Conservation (phyloP, 2,329 filamentous ascomycete species). For the Colletotrichum tanaceti region DNA sequence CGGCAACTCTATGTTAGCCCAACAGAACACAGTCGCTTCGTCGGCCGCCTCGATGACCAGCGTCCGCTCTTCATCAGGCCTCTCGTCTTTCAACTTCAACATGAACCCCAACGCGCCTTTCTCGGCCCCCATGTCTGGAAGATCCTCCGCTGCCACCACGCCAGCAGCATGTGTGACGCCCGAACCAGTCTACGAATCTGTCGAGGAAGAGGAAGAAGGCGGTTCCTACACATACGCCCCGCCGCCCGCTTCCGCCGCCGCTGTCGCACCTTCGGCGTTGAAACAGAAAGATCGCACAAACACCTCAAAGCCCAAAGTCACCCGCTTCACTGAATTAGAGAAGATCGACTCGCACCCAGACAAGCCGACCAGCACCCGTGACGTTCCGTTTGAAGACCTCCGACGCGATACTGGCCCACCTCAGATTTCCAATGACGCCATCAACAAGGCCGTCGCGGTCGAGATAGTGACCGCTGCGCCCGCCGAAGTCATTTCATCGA, state of each 20-base stretch:
- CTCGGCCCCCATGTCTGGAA: slow-evolving; percentile 36
- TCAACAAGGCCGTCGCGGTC: slow-evolving; percentile 42
- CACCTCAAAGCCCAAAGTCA: slow-evolving; percentile 43
- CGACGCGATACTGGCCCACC: slow-evolving; percentile 33
- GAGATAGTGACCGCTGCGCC: slow-evolving; percentile 28
- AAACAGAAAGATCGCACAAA: slow-evolving; percentile 42
- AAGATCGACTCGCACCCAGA: slow-evolving; percentile 47
- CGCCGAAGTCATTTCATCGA: slow-evolving; percentile 10
- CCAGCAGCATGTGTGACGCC: slow-evolving; percentile 37
- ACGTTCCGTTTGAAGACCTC: slow-evolving; percentile 20
- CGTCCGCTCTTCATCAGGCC: slow-evolving; percentile 25
- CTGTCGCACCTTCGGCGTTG: slow-evolving; percentile 22
- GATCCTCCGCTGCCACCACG: slow-evolving; percentile 38
- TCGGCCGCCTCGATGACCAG: slow-evolving; percentile 39
- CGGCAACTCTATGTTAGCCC: not conserved
- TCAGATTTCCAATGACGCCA: slow-evolving; percentile 38
- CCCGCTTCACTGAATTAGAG: slow-evolving; percentile 49
- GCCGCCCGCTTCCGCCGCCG: not conserved
- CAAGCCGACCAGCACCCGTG: slow-evolving; percentile 22
- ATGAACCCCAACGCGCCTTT: slow-evolving; percentile 19
- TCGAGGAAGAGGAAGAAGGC: slow-evolving; percentile 29
- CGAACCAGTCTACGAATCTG: slow-evolving; percentile 34
- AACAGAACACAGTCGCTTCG: slow-evolving; percentile 14
- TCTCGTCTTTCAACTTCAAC: slow-evolving; percentile 40
- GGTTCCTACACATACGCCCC: slow-evolving; percentile 25